phyloP scores from a whole-genome alignment of 495 filamentous ascomycete genomes.

The Xanthoparmelia taractica region DNA sequence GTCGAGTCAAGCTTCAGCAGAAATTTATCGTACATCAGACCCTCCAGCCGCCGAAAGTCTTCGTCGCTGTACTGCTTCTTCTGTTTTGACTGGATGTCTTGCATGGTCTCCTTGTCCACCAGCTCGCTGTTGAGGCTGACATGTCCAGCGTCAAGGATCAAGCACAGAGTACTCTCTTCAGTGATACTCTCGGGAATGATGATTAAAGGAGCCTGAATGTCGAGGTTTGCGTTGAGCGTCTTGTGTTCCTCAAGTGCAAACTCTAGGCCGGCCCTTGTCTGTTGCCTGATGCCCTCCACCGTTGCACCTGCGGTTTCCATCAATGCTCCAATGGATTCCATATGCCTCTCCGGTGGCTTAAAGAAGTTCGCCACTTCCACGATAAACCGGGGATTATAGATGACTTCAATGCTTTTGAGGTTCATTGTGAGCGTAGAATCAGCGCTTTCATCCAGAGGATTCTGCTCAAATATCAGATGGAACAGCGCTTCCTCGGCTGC shows the following conservation, averaged over 20 bases:
- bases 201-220: slow-evolving; percentile 90
- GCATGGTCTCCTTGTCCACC: slow-evolving; percentile 80
- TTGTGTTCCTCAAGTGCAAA: slow-evolving; percentile 97
- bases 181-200: slow-evolving; percentile 93
- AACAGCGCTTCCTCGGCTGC: slow-evolving; percentile 75
- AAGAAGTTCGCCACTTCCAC: slow-evolving; percentile 90
- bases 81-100: slow-evolving; percentile 84
- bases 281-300: slow-evolving; percentile 85
- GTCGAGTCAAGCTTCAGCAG: slow-evolving; percentile 84
- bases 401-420: slow-evolving; percentile 89
- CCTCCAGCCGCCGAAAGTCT: slow-evolving; percentile 78
- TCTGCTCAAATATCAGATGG: slow-evolving; percentile 83
- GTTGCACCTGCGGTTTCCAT: slow-evolving; percentile 93
- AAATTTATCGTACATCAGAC: slow-evolving; percentile 94
- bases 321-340: slow-evolving; percentile 93
- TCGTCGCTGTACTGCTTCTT: slow-evolving; percentile 79
- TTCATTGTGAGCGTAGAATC: slow-evolving; percentile 86
- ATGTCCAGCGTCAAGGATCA: slow-evolving; percentile 94
- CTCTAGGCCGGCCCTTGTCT: slow-evolving; percentile 89
- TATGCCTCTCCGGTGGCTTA: slow-evolving; percentile 88
- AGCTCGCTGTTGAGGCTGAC: slow-evolving; percentile 88
- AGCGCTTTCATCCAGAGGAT: slow-evolving; percentile 84
- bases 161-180: slow-evolving; percentile 65
- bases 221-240: slow-evolving; percentile 90
- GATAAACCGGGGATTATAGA: slow-evolving; percentile 90